phyloP scores from a whole-genome alignment of 1,284 basidiomycete genomes.

The Hortiboletus rubellus region DNA sequence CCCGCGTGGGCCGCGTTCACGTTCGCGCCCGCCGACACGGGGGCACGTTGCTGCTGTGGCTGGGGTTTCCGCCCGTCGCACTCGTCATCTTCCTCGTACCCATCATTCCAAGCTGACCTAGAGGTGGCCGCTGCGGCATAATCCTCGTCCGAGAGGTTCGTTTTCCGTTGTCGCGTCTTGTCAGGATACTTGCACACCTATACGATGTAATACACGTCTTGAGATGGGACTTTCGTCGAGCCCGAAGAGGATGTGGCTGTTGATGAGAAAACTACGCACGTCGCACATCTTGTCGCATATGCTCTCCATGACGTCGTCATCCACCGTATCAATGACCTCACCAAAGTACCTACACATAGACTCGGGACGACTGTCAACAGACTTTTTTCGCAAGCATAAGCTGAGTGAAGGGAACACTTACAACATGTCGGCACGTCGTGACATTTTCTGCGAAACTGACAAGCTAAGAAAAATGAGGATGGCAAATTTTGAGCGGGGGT shows the following conservation, averaged over 20 bases:
- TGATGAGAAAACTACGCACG: constrained; percentile 45
- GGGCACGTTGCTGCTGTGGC: constrained; percentile 2
- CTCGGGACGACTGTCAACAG: constrained; percentile 37
- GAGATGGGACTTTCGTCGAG: neutral
- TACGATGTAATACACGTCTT: neutral
- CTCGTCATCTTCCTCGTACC: constrained; percentile 32
- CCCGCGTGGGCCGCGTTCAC: constrained; percentile 2
- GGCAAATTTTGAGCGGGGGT: neutral
- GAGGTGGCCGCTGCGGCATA: constrained; percentile 35
- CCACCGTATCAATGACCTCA: constrained; percentile 59
- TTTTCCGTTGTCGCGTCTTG: constrained; percentile 52
- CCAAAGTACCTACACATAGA: constrained; percentile 84
- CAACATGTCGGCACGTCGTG: constrained; percentile 72
- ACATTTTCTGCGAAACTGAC: constrained; percentile 65
- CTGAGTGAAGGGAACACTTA: constrained; percentile 35
- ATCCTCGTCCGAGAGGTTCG: constrained; percentile 51
- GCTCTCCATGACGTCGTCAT: constrained; percentile 46
- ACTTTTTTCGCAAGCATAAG: no score
- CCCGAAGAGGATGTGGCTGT: neutral
- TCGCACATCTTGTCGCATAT: constrained; percentile 86
- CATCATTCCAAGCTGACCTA: constrained; percentile 14
- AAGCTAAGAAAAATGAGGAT: constrained; percentile 44
- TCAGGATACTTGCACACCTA: constrained; percentile 78
- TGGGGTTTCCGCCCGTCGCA: constrained; percentile 2
- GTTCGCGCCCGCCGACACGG: neutral